These are phyloP conservation scores for Dalbergia cochinchinensis DNA, from an alignment of 306 rosid species.

Conservation along the genomic window DNA sequence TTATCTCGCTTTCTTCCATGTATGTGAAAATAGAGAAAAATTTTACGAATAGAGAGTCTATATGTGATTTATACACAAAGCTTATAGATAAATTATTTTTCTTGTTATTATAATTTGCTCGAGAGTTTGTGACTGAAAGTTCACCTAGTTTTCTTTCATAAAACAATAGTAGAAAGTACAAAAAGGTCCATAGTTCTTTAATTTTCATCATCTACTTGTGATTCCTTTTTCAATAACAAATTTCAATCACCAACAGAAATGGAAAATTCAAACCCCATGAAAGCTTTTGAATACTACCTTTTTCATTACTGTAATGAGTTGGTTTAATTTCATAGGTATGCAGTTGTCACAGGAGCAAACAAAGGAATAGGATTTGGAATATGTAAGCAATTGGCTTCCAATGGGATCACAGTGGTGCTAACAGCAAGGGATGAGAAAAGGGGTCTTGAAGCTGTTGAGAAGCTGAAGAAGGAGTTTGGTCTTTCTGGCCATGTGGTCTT, in stretches of 20 bases:
- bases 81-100: no score
- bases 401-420: slow-evolving; percentile 49
- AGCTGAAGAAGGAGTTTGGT: slow-evolving; percentile 32
- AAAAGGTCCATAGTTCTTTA: slow-evolving; percentile 22
- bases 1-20: no score
- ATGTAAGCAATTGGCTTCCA: slow-evolving; percentile 45
- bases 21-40: no score
- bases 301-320: not conserved
- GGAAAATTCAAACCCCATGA: not conserved
- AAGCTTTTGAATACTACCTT: not conserved
- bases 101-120: no score
- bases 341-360: slow-evolving; percentile 58
- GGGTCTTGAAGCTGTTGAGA: slow-evolving; percentile 49
- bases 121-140: not conserved
- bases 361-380: slow-evolving; percentile 52
- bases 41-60: no score
- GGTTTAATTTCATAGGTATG: slow-evolving; percentile 37
- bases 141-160: not conserved
- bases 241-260: not conserved
- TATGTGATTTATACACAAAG: no score
- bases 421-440: slow-evolving; percentile 56
- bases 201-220: not conserved
- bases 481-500: slow-evolving; percentile 23
- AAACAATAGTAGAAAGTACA: slow-evolving; percentile 40
- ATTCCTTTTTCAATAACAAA: not conserved